phyloP scores from a whole-genome alignment of 1,284 basidiomycete species.

The Leccinum ponderosum region DNA sequence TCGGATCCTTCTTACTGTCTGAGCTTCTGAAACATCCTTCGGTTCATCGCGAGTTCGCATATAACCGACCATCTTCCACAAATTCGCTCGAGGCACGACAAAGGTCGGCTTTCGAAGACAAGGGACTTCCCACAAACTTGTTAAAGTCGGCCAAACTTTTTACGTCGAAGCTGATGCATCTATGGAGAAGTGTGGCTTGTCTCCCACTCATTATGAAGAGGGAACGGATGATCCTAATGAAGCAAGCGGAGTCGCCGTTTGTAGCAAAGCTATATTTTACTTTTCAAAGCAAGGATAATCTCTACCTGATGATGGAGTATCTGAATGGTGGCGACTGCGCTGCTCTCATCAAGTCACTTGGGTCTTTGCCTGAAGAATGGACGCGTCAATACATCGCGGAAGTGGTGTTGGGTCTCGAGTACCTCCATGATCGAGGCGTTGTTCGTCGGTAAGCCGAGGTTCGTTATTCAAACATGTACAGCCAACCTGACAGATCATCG shows the following conservation, averaged over 20 bases:
- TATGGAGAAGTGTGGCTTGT: constrained; percentile 12
- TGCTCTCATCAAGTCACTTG: constrained; percentile 92
- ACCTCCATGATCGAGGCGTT: constrained; percentile 91
- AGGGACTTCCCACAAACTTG: constrained; percentile 2
- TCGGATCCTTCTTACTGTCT: constrained; percentile 29
- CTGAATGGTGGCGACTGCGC: constrained; percentile 97
- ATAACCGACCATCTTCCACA: constrained; percentile 20
- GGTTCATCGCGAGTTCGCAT: constrained; percentile 24
- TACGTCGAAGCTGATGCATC: constrained; percentile 16
- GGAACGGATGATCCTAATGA: constrained; percentile 99
- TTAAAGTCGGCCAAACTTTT: constrained; percentile 11
- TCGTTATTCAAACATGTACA: neutral
- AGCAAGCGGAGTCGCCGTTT: constrained; percentile 98
- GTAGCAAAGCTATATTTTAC: constrained; percentile 99
- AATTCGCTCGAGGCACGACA: constrained; percentile 9
- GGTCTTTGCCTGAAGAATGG: constrained; percentile 94
- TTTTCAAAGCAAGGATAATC: constrained; percentile 98
- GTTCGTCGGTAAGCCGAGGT: constrained; percentile 86
- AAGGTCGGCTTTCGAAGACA: constrained; percentile 10
- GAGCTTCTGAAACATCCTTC: constrained; percentile 14
- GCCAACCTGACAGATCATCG: constrained; percentile 9
- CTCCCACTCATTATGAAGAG: constrained; percentile 7
- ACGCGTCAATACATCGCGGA: constrained; percentile 96
- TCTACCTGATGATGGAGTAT: constrained; percentile 99
- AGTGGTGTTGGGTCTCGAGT: constrained; percentile 92